A percentile compares a stretch with the other conserved stretches of the same genome.
phyloP scores from a whole-genome alignment of 2,329 filamentous ascomycete species.

The Alternaria metachromatica region DNA sequence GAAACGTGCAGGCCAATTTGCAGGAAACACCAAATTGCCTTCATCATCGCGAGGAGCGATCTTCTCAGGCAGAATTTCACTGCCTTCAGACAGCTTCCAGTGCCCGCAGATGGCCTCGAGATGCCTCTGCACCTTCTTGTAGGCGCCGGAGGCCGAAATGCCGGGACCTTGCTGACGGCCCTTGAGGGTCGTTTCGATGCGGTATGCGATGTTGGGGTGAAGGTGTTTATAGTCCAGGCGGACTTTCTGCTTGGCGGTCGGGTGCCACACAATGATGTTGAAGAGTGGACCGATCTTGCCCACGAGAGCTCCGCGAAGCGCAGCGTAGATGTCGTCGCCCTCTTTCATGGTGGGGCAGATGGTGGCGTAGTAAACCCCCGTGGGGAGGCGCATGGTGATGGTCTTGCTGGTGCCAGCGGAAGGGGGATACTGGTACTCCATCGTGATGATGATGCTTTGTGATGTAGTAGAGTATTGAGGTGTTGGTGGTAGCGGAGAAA shows the following conservation, averaged over 20 bases:
- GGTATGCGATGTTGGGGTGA: not conserved
- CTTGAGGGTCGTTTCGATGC: not conserved
- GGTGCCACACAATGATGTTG: no score
- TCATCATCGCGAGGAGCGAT: not conserved
- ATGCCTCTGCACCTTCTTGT: not conserved
- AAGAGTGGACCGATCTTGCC: no score
- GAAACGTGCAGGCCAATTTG: not conserved
- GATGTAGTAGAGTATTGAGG: not conserved
- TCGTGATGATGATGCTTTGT: not conserved
- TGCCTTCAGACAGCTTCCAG: fast-evolving
- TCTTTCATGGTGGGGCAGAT: no score
- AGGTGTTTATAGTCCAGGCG: not conserved
- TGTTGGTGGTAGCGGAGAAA: not conserved
- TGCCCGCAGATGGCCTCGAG: not conserved
- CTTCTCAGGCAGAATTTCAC: fast-evolving
- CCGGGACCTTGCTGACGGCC: not conserved
- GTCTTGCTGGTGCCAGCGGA: no score
- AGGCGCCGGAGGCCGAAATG: not conserved
- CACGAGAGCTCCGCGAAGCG: no score
- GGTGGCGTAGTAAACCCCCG: no score
- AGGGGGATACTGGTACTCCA: not conserved
- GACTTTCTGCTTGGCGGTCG: not conserved
- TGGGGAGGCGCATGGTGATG: no score
- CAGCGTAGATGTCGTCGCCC: no score
- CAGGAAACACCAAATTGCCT: not conserved